Percentiles rank a stretch among this genome's conserved stretches.
Evolutionary conservation across 1,284 basidiomycete genomes (phyloP).

Genomic region (Neonothopanus nambi): DNA sequence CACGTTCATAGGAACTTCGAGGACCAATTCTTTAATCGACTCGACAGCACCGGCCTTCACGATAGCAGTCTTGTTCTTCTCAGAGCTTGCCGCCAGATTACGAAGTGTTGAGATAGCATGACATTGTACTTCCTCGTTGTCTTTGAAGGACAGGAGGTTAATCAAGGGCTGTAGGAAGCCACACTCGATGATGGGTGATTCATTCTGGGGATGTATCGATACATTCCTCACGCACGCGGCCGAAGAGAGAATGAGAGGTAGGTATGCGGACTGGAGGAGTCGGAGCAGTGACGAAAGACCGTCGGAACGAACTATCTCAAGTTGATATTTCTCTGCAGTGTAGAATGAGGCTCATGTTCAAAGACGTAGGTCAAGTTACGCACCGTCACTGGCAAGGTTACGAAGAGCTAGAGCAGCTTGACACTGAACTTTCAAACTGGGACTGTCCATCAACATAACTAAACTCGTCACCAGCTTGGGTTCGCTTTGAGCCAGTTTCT

Average conservation of each 20-base stretch:
- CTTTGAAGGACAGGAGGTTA: constrained; percentile 94
- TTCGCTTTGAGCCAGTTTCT: constrained; percentile 94
- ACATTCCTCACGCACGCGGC: constrained; percentile 99
- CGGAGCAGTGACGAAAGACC: constrained; percentile 92
- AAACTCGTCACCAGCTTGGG: constrained; percentile 95
- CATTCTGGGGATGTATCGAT: constrained; percentile 97
- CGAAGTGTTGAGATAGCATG: constrained; percentile 99
- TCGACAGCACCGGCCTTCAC: constrained; percentile 99
- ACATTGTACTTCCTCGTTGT: constrained; percentile 99
- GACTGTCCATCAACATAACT: constrained; percentile 96
- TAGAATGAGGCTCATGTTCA: background rate
- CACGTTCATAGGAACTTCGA: constrained; percentile 94
- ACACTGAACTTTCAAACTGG: constrained; percentile 98
- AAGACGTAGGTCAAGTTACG: constrained; percentile 2
- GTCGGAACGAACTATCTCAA: constrained; percentile 97
- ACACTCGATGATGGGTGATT: constrained; percentile 98
- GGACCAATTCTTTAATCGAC: constrained; percentile 94
- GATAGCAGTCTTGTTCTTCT: constrained; percentile 98
- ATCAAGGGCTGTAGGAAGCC: constrained; percentile 97
- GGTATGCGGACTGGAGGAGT: constrained; percentile 94
- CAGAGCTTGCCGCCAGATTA: constrained; percentile 95
- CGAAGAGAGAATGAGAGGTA: constrained; percentile 98
- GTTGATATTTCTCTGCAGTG: constrained; percentile 92
- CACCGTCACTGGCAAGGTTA: constrained; percentile 97
- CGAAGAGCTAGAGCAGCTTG: constrained; percentile 96